Evolutionary conservation across 2,329 filamentous ascomycete species (phyloP), one percentile per base, ranked within the genome.

Genomic region (Rhynchosporium graminicola): DNA sequence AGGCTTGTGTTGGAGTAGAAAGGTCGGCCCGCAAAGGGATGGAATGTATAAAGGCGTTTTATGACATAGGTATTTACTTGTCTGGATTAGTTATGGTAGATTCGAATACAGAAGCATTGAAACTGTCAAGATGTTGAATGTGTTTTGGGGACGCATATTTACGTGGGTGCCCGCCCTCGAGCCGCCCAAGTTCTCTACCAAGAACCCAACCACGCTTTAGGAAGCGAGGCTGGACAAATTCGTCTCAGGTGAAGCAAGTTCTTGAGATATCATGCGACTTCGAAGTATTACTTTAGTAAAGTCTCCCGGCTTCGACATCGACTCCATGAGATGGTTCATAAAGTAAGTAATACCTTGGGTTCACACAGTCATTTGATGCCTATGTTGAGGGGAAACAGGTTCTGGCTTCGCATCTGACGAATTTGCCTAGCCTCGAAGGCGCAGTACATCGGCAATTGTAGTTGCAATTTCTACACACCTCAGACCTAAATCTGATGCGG

Each of bases 1-100:
- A 45, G 46, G 46, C 33, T 59, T 31, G 38, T 50, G 57, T 59
- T 59, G 57, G 57, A 52, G 57, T 59, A 59, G 52, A 56, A 52
- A 42, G 45, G 45, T 36, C 36, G 45, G 56, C 45, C 43, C 38
- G 45, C 56, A 48, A 48, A 58, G 56, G 43, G 56, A 48, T 15
- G 43, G 56, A 45, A 58, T 58, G 56, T 58, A 58, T 42, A 31
- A 50, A 40, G 56, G 56, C 56, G 56, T 58, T 58, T 33, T 54
- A 42, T 8, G 51, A 54, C n/a, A 58, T 40, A 38, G 45, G 43
- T 50, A 20, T 40, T 38, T 48, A 43, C 28, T 48, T 38, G 43
- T 58, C 33, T 48, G 40, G 42, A 33, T 38, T 58, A 58, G 31
- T 36, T 29, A 47, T 29, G 56, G 56, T 40, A 58, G 56, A 48